These are phyloP conservation scores for Linnemannia schmuckeri DNA, from an alignment of 192 early-diverging fungal species.

Conservation along the genomic window DNA sequence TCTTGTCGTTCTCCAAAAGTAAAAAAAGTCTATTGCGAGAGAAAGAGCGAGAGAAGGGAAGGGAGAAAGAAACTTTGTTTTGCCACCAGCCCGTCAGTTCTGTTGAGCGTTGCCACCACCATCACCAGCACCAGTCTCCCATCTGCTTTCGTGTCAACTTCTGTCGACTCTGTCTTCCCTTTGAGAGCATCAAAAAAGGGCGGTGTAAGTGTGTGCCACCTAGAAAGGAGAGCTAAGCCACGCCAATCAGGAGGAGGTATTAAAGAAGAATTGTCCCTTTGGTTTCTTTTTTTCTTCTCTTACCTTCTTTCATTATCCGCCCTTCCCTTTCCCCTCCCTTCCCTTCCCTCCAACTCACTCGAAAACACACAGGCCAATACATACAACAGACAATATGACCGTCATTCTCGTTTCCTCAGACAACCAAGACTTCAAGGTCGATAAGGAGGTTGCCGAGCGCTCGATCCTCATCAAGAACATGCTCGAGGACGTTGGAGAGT, in stretches of 20 bases:
- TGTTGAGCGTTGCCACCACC: background rate
- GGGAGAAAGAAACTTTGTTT: background rate
- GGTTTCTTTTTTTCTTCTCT: background rate
- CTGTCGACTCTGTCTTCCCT: no score
- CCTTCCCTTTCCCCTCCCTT: background rate
- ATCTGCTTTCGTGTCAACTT: no score
- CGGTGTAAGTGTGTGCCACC: no score
- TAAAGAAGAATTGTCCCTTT: background rate
- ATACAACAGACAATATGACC: constrained; percentile 9
- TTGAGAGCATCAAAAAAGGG: no score
- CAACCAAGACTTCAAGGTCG: constrained; percentile 70
- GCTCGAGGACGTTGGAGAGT: constrained; percentile 82
- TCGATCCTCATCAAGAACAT: constrained; percentile 86
- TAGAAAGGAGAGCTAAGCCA: no score
- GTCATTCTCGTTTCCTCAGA: constrained; percentile 78
- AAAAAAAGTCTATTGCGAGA: no score
- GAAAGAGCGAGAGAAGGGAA: no score
- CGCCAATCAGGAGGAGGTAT: background rate
- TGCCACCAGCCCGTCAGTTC: background rate
- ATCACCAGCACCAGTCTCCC: background rate
- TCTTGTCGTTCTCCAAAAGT: no score
- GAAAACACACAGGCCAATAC: background rate
- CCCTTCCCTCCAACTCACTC: background rate
- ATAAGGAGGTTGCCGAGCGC: constrained; percentile 76
- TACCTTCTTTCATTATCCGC: background rate